These are phyloP conservation scores for Candida sojae DNA, from an alignment of 1,139 yeast genomes.

Conservation along the genomic window DNA sequence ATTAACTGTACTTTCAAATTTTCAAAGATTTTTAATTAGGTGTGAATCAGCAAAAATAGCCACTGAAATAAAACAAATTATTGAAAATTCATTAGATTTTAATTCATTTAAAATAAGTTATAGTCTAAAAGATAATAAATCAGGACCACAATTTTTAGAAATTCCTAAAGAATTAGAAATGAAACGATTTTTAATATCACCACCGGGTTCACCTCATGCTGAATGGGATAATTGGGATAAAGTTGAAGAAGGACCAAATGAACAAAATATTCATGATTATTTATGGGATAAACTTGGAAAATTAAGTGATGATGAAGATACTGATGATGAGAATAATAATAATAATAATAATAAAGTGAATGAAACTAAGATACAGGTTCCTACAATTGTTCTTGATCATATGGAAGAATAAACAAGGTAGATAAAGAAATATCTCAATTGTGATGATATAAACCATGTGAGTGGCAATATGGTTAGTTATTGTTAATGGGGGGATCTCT, in stretches of 20 bases:
- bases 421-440: too few species aligned
- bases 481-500: too few species aligned
- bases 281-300: slow-evolving; percentile 48
- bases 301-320: slow-evolving; percentile 22
- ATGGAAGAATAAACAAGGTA: neutral
- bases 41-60: slow-evolving; percentile 30
- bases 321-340: slow-evolving; percentile 5
- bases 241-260: slow-evolving; percentile 46
- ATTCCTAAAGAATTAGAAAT: slow-evolving; percentile 44
- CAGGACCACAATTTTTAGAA: slow-evolving; percentile 35
- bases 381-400: neutral
- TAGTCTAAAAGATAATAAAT: slow-evolving; percentile 37
- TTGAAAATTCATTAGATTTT: slow-evolving; percentile 19
- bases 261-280: slow-evolving; percentile 36
- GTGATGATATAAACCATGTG: too few species aligned
- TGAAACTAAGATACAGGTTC: neutral
- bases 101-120: slow-evolving; percentile 22
- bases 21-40: slow-evolving; percentile 37
- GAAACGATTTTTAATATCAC: slow-evolving; percentile 45
- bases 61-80: slow-evolving; percentile 18
- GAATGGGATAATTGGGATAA: slow-evolving; percentile 51
- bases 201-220: slow-evolving; percentile 49
- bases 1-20: slow-evolving; percentile 35
- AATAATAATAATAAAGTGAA: neutral
- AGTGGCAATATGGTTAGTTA: too few species aligned